Percentiles rank a stretch among this genome's conserved stretches.
These are phyloP conservation scores for Austroboletus festivus DNA, from an alignment of 768 basidiomycete genomes.

Conservation along the genomic window DNA sequence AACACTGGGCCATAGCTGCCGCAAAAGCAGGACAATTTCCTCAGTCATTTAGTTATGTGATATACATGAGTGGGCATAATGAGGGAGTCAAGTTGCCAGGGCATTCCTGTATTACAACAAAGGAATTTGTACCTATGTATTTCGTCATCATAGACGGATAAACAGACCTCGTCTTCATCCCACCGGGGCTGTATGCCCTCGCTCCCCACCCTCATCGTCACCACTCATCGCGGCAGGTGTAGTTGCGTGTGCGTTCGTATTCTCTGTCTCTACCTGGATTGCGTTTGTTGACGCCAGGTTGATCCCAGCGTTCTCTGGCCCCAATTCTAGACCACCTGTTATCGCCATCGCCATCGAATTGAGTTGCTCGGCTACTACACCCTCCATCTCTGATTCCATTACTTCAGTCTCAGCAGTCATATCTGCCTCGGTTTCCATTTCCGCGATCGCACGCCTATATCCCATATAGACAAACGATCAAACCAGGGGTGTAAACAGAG, in stretches of 20 bases:
- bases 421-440: constrained; percentile 44
- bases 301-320: background rate
- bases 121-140: background rate
- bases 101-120: background rate
- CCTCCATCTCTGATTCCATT: constrained; percentile 9
- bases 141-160: background rate
- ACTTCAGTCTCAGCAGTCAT: constrained; percentile 1
- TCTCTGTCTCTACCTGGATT: background rate
- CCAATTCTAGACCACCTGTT: background rate
- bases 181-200: constrained; percentile 1
- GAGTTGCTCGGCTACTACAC: background rate
- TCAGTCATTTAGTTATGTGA: too few species aligned
- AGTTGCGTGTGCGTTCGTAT: background rate
- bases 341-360: background rate
- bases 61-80: too few species aligned
- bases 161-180: too few species aligned
- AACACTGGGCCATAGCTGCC: too few species aligned
- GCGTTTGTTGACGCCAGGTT: background rate
- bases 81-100: too few species aligned
- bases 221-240: too few species aligned
- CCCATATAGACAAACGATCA: too few species aligned
- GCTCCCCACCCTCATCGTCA: background rate
- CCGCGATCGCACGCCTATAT: constrained; percentile 41
- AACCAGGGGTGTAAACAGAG: background rate
- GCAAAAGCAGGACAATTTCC: too few species aligned